Percentiles rank a stretch among this genome's conserved stretches.
Conservation (phyloP, 345 rosid genomes). For the Microthlaspi erraticum region DNA sequence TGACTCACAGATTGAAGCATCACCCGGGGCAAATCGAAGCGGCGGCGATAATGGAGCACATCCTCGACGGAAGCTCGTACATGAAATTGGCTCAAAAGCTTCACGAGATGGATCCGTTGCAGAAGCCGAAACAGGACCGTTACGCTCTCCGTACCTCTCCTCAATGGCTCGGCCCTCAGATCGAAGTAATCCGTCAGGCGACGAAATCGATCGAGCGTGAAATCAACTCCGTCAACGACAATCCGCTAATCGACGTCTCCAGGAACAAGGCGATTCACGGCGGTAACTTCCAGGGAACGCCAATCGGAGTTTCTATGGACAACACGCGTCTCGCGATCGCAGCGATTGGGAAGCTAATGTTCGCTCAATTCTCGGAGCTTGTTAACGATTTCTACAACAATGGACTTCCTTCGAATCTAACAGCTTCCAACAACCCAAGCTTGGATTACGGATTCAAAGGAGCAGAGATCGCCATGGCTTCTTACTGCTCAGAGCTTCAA, state of each 20-base stretch:
- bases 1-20: constrained; percentile 76
- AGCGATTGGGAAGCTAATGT: constrained; percentile 80
- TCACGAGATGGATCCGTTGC: constrained; percentile 71
- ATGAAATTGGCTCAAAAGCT: constrained; percentile 65
- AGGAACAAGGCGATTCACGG: constrained; percentile 76
- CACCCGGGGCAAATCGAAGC: constrained; percentile 87
- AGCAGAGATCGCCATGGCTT: constrained; percentile 86
- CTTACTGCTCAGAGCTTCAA: constrained; percentile 81
- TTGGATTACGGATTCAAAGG: constrained; percentile 84
- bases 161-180: constrained; percentile 84
- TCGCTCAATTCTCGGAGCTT: constrained; percentile 78
- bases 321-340: constrained; percentile 71
- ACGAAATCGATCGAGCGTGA: constrained; percentile 78
- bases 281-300: constrained; percentile 87
- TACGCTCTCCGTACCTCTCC: constrained; percentile 81
- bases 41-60: constrained; percentile 81
- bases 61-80: constrained; percentile 68
- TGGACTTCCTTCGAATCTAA: constrained; percentile 79
- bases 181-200: constrained; percentile 68
- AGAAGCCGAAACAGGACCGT: constrained; percentile 74
- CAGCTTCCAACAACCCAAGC: constrained; percentile 68
- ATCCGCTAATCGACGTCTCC: constrained; percentile 76
- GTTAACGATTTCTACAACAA: constrained; percentile 83
- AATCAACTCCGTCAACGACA: constrained; percentile 81
- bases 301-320: constrained; percentile 88